These are phyloP conservation scores for Leishmania braziliensis DNA, from an alignment of 208 protist genomes.

Conservation along the genomic window DNA sequence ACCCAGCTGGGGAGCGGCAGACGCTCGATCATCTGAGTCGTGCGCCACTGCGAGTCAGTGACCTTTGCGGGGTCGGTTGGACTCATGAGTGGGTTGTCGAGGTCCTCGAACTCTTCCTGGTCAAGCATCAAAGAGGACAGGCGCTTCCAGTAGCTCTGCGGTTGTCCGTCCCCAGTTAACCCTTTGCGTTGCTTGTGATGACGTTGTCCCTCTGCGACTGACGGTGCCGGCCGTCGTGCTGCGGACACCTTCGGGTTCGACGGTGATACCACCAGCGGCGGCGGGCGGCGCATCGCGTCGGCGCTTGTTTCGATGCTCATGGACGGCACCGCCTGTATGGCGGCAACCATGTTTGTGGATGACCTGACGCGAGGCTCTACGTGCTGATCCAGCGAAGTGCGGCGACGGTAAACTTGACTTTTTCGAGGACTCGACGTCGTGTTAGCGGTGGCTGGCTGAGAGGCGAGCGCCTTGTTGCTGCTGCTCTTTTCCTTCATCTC, in stretches of 20 bases:
- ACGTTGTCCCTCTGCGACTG: background rate
- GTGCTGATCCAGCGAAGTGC: conserved; percentile 1
- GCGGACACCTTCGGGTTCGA: conserved; percentile 14
- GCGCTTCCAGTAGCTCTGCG: conserved; percentile 7
- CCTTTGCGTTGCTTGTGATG: background rate
- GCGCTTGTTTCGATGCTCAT: conserved; percentile 1
- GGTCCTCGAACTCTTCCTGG: conserved; percentile 40
- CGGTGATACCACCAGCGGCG: conserved; percentile 16
- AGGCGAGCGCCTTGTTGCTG: background rate
- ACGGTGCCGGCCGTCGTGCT: background rate
- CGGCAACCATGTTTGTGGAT: background rate
- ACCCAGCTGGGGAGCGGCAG: conserved; percentile 39
- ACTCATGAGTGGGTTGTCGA: conserved; percentile 11
- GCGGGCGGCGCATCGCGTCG: conserved; percentile 22
- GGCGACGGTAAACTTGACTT: conserved; percentile 3
- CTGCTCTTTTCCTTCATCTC: background rate
- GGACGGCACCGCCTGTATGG: conserved; percentile 8
- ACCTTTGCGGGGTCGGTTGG: background rate
- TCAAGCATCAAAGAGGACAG: conserved; percentile 23
- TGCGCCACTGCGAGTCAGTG: conserved; percentile 25
- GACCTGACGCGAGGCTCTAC: conserved; percentile 10
- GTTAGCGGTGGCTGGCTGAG: too few species aligned
- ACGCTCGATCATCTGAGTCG: conserved; percentile 21
- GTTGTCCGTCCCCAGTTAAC: background rate
- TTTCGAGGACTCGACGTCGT: conserved; percentile 1